Base-by-base conservation (phyloP, 345 rosid genomes). In the Eucalyptus pumila region DNA sequence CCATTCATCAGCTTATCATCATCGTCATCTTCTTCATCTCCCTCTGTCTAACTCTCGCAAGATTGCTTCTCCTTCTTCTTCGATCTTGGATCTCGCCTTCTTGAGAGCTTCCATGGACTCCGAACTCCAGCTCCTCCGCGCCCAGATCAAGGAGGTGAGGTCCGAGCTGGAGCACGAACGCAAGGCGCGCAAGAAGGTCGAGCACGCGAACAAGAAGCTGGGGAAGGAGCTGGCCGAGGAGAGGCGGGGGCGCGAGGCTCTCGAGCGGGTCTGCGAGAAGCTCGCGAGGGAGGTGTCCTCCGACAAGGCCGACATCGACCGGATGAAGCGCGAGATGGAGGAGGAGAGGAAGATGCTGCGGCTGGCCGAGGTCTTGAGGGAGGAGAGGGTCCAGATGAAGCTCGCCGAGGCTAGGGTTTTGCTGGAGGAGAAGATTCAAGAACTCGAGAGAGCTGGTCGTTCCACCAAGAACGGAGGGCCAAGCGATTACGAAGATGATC, bases 321-420 rank as follows among this genome's bases (percentile, higher is more conserved):
- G 93, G 88, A 91, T 96, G 91, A 94, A 90, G 92, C 90, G 87
- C 87, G 98, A 96, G 86, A 90, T 95, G 54, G 98, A 95, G 69
- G 98, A 95, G 91, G 99, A 97, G 90, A 93, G 97, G 87, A 93
- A 91, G 95, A 97, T 96, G 99, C 89, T 94, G 87, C 90, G 94
- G 32, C 76, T 97, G 92, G 96, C 98, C 5, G 97, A 96, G 88
- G 95, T 93, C 23, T 91, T 96, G 69, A 93, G 99, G 80, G 99
- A 97, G 91, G 98, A 96, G 88, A 93, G 99, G 90, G 99, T 97
- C 89, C 99, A 95, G 87, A 96, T 97, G 98, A 97, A 96, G 93
- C 92, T 97, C 50, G 90, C 94, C 5, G 99, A 96, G 32, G 99
- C 99, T 12, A 95, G 93, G 94, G 91, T 95, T 89, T 81, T 94